Evolutionary conservation across 2,329 filamentous ascomycete species (phyloP), one percentile per base, ranked within the genome.

Genomic region (Plectosphaerella sp.): DNA sequence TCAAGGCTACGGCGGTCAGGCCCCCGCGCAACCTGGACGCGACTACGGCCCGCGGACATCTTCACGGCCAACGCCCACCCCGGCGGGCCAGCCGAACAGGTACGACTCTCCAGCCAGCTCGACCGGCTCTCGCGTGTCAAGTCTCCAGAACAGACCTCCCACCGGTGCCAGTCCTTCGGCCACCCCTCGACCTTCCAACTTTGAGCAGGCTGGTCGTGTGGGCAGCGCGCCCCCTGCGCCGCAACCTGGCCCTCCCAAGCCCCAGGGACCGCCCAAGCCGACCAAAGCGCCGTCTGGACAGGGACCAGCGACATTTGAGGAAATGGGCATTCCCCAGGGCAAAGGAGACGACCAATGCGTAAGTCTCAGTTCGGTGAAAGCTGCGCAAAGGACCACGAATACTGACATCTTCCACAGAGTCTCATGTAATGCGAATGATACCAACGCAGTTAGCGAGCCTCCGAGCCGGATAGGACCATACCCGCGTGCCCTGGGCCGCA

Each of bases 281-380:
- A 71, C 73, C 15, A 65, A 72, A 18, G 72, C 69, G 56, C 67
- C 73, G 45, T 75, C 81, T 33, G 80, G 79, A 48, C 89, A 91
- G 65, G 94, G 93, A 11, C 93, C 94, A 1, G 90, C 94, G 62
- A 97, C 94, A 0, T 99, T 99, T 68, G 93, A 97, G 66, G 92
- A 95, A 66, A 99, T 99, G 94, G 94, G 94, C 39, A 93, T 99
- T 61, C 90, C 91, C 7, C 81, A 86, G 62, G 85, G 79, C 47
- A 92, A 94, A 70, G 81, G 86, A 56, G 89, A 96, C n/a, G 82
- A 83, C 59, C 92, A 97, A 71, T 99, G 93, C 76, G 92, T 97
- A 83, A 79, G 80, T 79, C 18, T 3, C 22, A 33, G 8, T 9
- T 33, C 8, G 8, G 54, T 46, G 6, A 12, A 14, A n/a, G 9